Percentiles rank a stretch among this genome's conserved stretches.
Evolutionary conservation across 345 rosid genomes (phyloP).

Genomic region (Populus alba): DNA sequence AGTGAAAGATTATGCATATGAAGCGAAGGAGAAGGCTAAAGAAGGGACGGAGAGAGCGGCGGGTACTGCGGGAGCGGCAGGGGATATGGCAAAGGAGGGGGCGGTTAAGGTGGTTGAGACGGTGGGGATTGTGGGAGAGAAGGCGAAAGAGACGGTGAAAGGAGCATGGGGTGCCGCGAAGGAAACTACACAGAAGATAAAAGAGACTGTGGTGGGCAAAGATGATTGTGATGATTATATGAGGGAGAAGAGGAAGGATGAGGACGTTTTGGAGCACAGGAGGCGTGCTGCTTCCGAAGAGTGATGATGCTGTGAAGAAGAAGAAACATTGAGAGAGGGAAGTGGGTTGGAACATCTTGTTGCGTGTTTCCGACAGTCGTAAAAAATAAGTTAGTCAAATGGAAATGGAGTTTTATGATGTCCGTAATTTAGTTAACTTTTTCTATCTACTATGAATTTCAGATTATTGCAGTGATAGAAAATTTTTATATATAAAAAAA

Average conservation of each 20-base stretch:
- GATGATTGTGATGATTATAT: constrained; percentile 1
- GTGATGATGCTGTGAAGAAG: not conserved
- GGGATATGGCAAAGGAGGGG: constrained; percentile 26
- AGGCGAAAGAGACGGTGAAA: constrained; percentile 29
- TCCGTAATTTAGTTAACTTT: not conserved
- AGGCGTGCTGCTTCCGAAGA: not conserved
- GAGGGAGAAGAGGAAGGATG: not conserved
- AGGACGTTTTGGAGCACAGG: not conserved
- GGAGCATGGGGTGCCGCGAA: constrained; percentile 35
- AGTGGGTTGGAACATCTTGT: not conserved
- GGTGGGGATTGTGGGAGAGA: constrained; percentile 27
- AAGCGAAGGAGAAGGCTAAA: constrained; percentile 22
- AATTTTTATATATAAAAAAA: too few species aligned
- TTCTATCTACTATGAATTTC: not conserved
- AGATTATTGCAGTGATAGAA: too few species aligned
- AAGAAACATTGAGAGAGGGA: not conserved
- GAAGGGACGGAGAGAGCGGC: constrained; percentile 14
- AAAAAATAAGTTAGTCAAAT: not conserved
- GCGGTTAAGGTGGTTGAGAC: constrained; percentile 25
- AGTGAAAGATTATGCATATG: constrained; percentile 11
- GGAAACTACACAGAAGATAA: constrained; percentile 37
- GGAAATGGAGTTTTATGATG: not conserved
- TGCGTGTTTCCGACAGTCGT: not conserved
- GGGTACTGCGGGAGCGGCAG: not conserved
- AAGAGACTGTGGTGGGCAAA: constrained; percentile 42